Evolutionary conservation across 2,329 filamentous ascomycete genomes (phyloP), one percentile per base, ranked within the genome.

Genomic region (Alternaria triticina): DNA sequence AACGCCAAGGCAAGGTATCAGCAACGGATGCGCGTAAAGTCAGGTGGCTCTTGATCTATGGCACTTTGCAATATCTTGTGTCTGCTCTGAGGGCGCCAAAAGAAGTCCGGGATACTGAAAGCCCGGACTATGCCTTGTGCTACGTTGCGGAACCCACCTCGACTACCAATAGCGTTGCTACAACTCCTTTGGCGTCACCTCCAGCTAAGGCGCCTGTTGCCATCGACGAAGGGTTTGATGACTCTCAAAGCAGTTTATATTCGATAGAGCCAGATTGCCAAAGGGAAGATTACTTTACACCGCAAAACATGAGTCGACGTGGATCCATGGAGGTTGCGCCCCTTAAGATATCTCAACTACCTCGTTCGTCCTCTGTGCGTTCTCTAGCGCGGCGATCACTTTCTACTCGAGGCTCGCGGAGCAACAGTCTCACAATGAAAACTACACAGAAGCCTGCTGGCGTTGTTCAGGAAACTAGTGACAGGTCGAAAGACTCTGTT

Each of bases 11-110:
- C 60, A 89, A 87, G 71, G 75, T 90, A 1, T 85, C 86, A 0
- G 80, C 88, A 11, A 82, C 85, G 9, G 92, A 95, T 66, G 91
- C 88, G 1, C 88, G 92, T 44, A 94, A 93, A 77, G 86, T 94
- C 15, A 86, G 92, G 43, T 96, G 92, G 92, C 87, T 94, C 28
- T 75, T 94, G 36, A 85, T 95, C 7, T 95, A 95, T 71, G 86
- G 88, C 17, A 85, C 88, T 4, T 86, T 93, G 60, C 92, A 96
- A 75, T 89, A 89, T n/a, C 84, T 96, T 1, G 85, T 86, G 10
- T 87, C 87, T 57, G 88, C 89, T 40, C 90, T 88, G 1, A 82
- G 86, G 33, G 82, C 86, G 0, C 89, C 92, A 0, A 74, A 82
- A 6, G 88, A 91, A 70, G 88, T 92, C 27, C 83, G 83, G 15